Evolutionary conservation across 2,329 filamentous ascomycete species (phyloP).

Genomic region (Chaetomium globosum): DNA sequence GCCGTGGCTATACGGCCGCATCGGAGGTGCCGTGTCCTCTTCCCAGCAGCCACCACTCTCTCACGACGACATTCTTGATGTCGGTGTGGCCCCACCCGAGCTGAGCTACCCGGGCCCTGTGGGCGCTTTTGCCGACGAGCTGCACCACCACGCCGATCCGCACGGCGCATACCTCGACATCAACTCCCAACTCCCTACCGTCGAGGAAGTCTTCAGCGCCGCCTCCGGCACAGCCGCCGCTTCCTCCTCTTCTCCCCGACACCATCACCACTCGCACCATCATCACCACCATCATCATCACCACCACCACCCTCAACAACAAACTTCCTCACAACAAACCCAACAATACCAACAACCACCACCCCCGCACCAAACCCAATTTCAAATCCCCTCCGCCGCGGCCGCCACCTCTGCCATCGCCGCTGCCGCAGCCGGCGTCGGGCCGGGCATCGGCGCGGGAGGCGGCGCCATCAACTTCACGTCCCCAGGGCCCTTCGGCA

Average conservation of each 20-base stretch:
- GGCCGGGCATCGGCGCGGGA: background rate
- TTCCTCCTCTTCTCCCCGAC: background rate
- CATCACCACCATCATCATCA: slow-evolving; percentile 16
- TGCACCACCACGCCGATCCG: slow-evolving; percentile 18
- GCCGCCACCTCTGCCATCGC: background rate
- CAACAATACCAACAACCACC: slow-evolving; percentile 1
- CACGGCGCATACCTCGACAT: slow-evolving; percentile 9
- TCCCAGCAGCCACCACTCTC: slow-evolving; percentile 5
- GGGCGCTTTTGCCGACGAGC: slow-evolving; percentile 31
- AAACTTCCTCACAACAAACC: background rate
- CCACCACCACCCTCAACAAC: background rate
- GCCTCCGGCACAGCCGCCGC: background rate
- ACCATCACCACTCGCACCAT: slow-evolving; percentile 8
- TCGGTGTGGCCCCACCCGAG: slow-evolving; percentile 41
- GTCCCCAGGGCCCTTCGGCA: slow-evolving; percentile 44
- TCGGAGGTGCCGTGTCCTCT: slow-evolving; percentile 40
- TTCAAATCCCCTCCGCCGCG: background rate
- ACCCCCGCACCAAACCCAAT: background rate
- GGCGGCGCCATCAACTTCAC: slow-evolving; percentile 20
- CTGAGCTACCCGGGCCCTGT: slow-evolving; percentile 41
- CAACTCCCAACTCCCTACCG: slow-evolving; percentile 17
- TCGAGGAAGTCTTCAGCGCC: slow-evolving; percentile 20
- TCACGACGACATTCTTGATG: slow-evolving; percentile 32
- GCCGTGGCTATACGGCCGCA: slow-evolving; percentile 58
- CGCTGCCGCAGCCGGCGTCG: background rate